phyloP scores from a whole-genome alignment of 208 protist genomes.

The Trypanosoma cruzi region DNA sequence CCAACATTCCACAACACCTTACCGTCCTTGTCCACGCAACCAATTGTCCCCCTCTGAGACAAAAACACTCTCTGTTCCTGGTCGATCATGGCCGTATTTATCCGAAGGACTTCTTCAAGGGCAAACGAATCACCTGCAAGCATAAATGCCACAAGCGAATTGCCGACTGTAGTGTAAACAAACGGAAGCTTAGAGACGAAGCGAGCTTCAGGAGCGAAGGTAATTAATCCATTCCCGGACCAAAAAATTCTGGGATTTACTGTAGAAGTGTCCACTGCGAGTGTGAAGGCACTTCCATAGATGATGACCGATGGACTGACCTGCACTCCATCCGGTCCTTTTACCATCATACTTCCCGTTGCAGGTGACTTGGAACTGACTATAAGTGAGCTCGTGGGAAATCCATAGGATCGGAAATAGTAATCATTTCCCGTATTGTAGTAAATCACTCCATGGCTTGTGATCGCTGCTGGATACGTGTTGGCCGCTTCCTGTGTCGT shows the following conservation, averaged over 20 bases:
- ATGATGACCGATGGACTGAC: slow-evolving; percentile 11
- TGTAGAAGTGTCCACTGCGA: slow-evolving; percentile 21
- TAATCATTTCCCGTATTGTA: slow-evolving; percentile 6
- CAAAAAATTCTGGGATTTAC: slow-evolving; percentile 2
- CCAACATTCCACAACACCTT: slow-evolving; percentile 21
- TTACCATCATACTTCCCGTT: slow-evolving; percentile 16
- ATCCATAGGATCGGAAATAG: slow-evolving; percentile 12
- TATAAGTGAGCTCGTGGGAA: background rate
- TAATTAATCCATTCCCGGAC: background rate
- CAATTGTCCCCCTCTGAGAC: slow-evolving; percentile 17
- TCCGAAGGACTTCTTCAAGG: slow-evolving; percentile 1
- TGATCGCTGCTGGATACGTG: slow-evolving; percentile 8
- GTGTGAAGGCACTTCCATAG: slow-evolving; percentile 16
- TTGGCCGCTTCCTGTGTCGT: background rate
- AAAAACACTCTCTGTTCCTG: slow-evolving; percentile 5
- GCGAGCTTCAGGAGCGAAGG: background rate
- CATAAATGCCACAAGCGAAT: slow-evolving; percentile 8
- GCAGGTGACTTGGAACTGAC: background rate
- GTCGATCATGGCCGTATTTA: slow-evolving; percentile 2
- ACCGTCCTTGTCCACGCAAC: slow-evolving; percentile 8
- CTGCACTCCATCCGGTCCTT: background rate
- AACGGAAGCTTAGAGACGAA: slow-evolving; percentile 7
- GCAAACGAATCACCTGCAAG: background rate
- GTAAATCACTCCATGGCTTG: slow-evolving; percentile 18
- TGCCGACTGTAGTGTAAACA: slow-evolving; percentile 13